A percentile compares a stretch with the other conserved stretches of the same genome.
These are phyloP conservation scores for Pigoraptor vietnamica DNA, from an alignment of 78 protist genomes.

Conservation along the genomic window DNA sequence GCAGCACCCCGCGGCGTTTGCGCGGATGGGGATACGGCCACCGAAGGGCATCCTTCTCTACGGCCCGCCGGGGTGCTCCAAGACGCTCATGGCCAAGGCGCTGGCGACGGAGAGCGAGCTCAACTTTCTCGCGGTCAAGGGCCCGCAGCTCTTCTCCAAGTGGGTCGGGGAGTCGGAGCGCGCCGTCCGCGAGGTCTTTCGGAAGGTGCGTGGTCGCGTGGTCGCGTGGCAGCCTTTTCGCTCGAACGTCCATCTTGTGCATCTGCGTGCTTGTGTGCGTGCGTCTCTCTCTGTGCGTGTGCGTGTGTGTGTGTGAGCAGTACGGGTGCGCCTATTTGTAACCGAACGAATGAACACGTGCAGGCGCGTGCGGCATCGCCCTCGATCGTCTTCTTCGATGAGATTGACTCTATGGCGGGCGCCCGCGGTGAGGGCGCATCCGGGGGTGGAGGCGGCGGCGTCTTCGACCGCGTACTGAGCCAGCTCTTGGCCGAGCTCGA, in stretches of 20 bases:
- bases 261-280: neutral
- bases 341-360: no score
- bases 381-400: conserved; percentile 72
- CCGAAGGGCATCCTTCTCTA: conserved; percentile 87
- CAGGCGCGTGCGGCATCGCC: conserved; percentile 80
- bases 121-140: neutral
- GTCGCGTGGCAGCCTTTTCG: no score
- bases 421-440: neutral
- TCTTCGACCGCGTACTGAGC: conserved; percentile 43
- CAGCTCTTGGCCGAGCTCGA: conserved; percentile 78
- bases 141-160: conserved; percentile 59
- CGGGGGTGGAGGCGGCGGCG: neutral
- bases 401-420: conserved; percentile 59
- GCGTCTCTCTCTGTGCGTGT: neutral
- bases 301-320: neutral
- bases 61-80: conserved; percentile 96
- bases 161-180: conserved; percentile 79
- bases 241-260: no score
- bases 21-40: conserved; percentile 79
- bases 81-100: conserved; percentile 83
- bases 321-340: no score
- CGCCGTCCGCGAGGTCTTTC: conserved; percentile 51
- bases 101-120: neutral
- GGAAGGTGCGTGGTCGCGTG: neutral
- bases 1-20: conserved; percentile 69